Evolutionary conservation across 2,329 filamentous ascomycete genomes (phyloP), one percentile per base, ranked within the genome.

Genomic region (Fusarium floridanum): DNA sequence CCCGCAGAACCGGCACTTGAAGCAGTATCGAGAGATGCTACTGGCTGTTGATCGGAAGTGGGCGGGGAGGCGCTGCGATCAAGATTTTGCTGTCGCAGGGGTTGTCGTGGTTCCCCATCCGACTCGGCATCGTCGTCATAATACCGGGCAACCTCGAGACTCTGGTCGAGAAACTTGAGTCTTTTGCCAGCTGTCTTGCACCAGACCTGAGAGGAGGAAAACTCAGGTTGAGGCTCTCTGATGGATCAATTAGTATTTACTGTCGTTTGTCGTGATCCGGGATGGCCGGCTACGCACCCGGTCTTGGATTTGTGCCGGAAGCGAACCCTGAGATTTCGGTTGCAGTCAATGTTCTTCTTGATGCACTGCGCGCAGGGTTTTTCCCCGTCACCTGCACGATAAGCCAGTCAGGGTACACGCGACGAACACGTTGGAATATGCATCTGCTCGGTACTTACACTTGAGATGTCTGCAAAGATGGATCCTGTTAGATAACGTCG

Each of bases 361-460:
- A 71, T 5, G 61, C 73, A 75, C 53, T 71, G 70, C 20, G 70
- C 68, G 50, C 71, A 73, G 61, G 73, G 72, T 29, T 71, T 73
- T 24, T 56, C 61, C 24, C 72, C 72, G 29, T 75, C 72, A 59
- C 72, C 70, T 75, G 50, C 53, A 64, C 11, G 32, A 20, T 34
- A 24, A 45, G n/a, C 24, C 37, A 61, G 32, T n/a, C 8, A 27
- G 20, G 22, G 39, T 22, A 34, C 11, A 5, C n/a, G 20, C 17
- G 10, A n/a, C 41, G 5, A 55, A 39, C 22, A 27, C 7, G 7
- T 24, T 39, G 27, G 16, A 20, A 9, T 17, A 34, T 59, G 55
- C 34, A 59, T n/a, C 14, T 57, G 3, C 20, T 20, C 39, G 27
- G 14, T 12, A 66, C 70, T 67, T 50, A 74, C 70, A 74, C 56